Base-by-base conservation (phyloP, 2,329 filamentous ascomycete species). In the Colletotrichum tanaceti region DNA sequence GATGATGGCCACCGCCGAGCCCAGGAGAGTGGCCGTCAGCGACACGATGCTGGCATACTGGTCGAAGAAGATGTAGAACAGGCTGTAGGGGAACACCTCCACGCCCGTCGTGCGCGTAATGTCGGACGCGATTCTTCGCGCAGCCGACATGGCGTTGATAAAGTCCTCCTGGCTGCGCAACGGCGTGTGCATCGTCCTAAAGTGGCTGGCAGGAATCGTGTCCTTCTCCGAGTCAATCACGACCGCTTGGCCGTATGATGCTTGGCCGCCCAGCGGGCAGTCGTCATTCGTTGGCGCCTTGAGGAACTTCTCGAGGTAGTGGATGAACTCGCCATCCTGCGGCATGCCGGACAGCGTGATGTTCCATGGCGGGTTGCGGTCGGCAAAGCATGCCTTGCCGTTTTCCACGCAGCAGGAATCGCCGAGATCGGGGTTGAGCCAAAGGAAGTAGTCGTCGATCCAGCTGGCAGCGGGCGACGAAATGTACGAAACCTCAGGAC, bases 51-150 rank as follows among this genome's bases (percentile, higher is more conserved):
- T 88, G 6, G 93, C 87, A 76, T 99, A 99, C 78, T 98, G 96
- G 77, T 99, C 96, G 78, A 99, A 99, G 87, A 98, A 99, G 78
- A 99, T 94, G 83, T 99, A 99, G 79, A 97, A 97, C 70, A 98
- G 91, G 73, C 93, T 97, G 82, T 99, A 99, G 0, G 96, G 93
- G 85, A 99, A 99, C 3, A 99, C 90, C 28, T 96, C 90, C 24
- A 93, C 89, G 5, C 90, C 87, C 5, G 94, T 94, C 59, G 86
- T 85, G 61, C 87, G 80, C 16, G 86, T 90, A 59, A 99, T 90
- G 35, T 92, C 91, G 14, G 89, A 82, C 0, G 95, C 90, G 71
- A 99, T 97, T 69, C 96, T 92, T 20, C 95, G 92, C 3, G 96
- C 96, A 1, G 95, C 89, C 5, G 91, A 89, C 78, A 98, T 98